Percentiles rank a stretch among this genome's conserved stretches.
phyloP scores from a whole-genome alignment of 768 basidiomycete species.

The Calocera cornea region DNA sequence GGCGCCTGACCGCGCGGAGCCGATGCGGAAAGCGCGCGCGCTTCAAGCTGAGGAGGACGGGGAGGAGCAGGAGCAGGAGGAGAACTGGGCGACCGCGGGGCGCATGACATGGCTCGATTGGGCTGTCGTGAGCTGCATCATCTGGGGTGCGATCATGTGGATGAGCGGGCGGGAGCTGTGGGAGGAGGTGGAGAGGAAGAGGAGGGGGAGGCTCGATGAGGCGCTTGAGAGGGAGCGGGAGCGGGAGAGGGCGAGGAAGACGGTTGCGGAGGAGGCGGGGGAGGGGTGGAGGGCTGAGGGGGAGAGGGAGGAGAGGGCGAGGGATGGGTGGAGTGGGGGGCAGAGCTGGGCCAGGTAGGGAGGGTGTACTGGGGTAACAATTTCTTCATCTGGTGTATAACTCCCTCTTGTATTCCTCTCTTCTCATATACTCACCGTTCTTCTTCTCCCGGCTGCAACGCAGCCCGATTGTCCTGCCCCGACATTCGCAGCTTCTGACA shows the following conservation, averaged over 20 bases:
- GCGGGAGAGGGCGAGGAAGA: conserved; percentile 3
- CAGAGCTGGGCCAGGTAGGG: not conserved
- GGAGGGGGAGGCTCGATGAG: not conserved
- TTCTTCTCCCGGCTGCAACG: conserved; percentile 52
- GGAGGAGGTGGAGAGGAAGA: not conserved
- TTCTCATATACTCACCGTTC: conserved; percentile 75
- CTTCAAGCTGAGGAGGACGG: not conserved
- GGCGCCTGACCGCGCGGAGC: not conserved
- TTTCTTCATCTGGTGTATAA: conserved; percentile 19
- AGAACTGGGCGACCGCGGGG: not conserved
- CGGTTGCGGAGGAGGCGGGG: not conserved
- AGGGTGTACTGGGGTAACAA: not conserved
- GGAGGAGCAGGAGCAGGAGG: not conserved
- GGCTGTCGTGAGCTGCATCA: not conserved
- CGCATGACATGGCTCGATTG: not conserved
- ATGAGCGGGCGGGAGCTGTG: not conserved
- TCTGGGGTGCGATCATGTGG: not conserved
- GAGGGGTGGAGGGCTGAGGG: not conserved
- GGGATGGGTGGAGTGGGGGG: not conserved
- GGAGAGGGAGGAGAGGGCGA: not conserved
- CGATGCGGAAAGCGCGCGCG: not conserved
- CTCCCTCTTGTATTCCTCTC: conserved; percentile 63
- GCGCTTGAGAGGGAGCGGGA: conserved; percentile 5
- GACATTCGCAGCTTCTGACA: too few species aligned
- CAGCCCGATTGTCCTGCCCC: too few species aligned